Percentiles rank a stretch among this genome's conserved stretches.
Conservation (phyloP, 164 flowering plant species). For the Vitis amurensis region DNA sequence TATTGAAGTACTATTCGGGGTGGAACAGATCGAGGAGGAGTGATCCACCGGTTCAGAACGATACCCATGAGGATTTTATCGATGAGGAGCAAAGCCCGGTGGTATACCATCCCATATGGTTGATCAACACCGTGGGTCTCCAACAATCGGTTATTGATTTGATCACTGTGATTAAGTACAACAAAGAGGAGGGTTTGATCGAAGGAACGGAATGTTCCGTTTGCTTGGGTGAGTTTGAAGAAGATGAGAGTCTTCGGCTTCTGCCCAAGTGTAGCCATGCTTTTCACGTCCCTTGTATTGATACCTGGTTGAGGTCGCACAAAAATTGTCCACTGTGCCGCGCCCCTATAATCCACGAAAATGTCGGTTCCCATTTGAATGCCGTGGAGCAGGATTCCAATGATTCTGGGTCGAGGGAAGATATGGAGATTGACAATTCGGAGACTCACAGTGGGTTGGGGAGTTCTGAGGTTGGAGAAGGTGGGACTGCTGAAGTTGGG, state of each 20-base stretch:
- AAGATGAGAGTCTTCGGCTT: slow-evolving; percentile 35
- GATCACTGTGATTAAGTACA: slow-evolving; percentile 25
- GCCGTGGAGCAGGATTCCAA: not conserved
- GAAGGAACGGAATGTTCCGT: slow-evolving; percentile 43
- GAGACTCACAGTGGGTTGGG: not conserved
- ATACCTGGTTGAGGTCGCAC: slow-evolving; percentile 42
- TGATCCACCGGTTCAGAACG: slow-evolving; percentile 1
- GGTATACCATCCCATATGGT: slow-evolving; percentile 46
- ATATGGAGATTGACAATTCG: slow-evolving; percentile 6
- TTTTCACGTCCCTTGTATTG: slow-evolving; percentile 43
- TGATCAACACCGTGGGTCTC: slow-evolving; percentile 31
- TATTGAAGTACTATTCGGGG: not conserved
- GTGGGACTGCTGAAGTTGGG: slow-evolving; percentile 10
- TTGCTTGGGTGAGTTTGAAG: slow-evolving; percentile 35
- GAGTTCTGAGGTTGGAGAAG: slow-evolving; percentile 11
- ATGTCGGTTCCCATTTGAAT: not conserved
- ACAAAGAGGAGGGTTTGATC: slow-evolving; percentile 21
- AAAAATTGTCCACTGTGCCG: slow-evolving; percentile 47
- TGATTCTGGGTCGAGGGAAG: slow-evolving; percentile 7
- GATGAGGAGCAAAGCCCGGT: slow-evolving; percentile 33
- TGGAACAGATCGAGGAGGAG: slow-evolving; percentile 7
- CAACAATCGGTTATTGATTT: slow-evolving; percentile 33
- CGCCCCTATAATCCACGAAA: slow-evolving; percentile 21
- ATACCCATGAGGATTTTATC: slow-evolving; percentile 20
- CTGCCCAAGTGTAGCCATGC: slow-evolving; percentile 47